Percentiles rank a stretch among this genome's conserved stretches.
Conservation (phyloP, 768 basidiomycete species). For the Amanita brunnescens region DNA sequence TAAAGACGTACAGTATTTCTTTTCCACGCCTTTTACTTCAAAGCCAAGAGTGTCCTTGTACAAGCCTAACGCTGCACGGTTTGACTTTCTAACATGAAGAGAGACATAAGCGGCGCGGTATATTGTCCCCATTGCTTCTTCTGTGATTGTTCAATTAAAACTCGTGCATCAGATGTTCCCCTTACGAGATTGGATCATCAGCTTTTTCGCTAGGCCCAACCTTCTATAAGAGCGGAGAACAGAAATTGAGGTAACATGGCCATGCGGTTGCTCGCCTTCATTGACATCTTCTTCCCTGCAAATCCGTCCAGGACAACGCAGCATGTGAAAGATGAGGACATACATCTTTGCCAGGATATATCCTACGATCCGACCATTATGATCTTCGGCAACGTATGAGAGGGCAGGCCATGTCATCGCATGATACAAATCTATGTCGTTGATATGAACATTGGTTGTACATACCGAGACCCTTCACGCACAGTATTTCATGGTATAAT, state of each 20-base stretch:
- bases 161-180: slow-evolving; percentile 7
- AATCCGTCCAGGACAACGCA: background rate
- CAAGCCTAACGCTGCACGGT: slow-evolving; percentile 81
- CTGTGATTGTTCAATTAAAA: slow-evolving; percentile 27
- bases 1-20: slow-evolving; percentile 72
- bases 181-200: slow-evolving; percentile 93
- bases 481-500: slow-evolving; percentile 85
- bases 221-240: slow-evolving; percentile 87
- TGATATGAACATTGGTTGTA: slow-evolving; percentile 15
- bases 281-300: slow-evolving; percentile 57
- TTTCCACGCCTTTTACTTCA: slow-evolving; percentile 78
- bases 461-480: slow-evolving; percentile 14
- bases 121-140: slow-evolving; percentile 85
- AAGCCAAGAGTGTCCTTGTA: slow-evolving; percentile 93
- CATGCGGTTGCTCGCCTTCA: slow-evolving; percentile 65
- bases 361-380: slow-evolving; percentile 85
- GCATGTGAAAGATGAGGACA: slow-evolving; percentile 14
- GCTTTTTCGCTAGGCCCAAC: slow-evolving; percentile 86
- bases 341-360: slow-evolving; percentile 97
- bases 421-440: slow-evolving; percentile 70
- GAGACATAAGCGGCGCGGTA: slow-evolving; percentile 86
- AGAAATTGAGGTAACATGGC: slow-evolving; percentile 96
- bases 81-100: slow-evolving; percentile 91
- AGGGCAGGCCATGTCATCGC: slow-evolving; percentile 92
- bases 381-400: slow-evolving; percentile 90